Evolutionary conservation across 1,284 basidiomycete genomes (phyloP), one percentile per base, ranked within the genome.

Genomic region (Ganoderma multipileum): DNA sequence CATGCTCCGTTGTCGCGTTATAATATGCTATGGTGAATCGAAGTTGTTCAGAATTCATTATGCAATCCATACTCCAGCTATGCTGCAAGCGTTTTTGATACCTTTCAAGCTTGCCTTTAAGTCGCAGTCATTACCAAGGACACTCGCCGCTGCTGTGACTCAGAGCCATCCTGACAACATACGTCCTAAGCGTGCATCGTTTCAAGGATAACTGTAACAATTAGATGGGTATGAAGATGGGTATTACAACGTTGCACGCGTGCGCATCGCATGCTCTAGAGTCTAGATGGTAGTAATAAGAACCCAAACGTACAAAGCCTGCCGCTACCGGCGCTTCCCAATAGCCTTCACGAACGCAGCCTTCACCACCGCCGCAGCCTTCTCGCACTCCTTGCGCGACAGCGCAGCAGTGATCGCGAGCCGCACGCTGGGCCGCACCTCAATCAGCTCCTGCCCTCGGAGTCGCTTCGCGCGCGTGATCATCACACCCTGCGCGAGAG

Each of bases 381-480:
- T 96, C 83, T 98, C 96, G 66, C 92, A 89, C 76, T 99, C 98
- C 82, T 97, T 97, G 84, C 86, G 92, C 36, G 89, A 90, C 73
- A 98, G 81, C 12, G 89, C 95, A 14, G 90, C 87, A 3, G 88
- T 91, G 71, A 97, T 82, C 28, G 92, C 91, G n/a, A 99, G 83
- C 68, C 95, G 88, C 72, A 99, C 90, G 76, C 92, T 94, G n/a
- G 97, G 96, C 61, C 91, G 85, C 14, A 89, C 86, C 77, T 96
- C 94, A n/a, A 88, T 83, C 69, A 89, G 82, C 83, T 98, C 96
- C 80, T 97, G 95, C 0, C 91, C 90, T 68, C 89, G 87, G 69
- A 97, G 81, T 62, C 94, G 83, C 82, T 94, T 93, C 59, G 95
- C 92, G 23, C 93, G 87, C 0, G 94, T 95, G 72, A 97, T 82